Conservation (phyloP, 2,329 filamentous ascomycete genomes). For the Elsinoe arachidis region DNA sequence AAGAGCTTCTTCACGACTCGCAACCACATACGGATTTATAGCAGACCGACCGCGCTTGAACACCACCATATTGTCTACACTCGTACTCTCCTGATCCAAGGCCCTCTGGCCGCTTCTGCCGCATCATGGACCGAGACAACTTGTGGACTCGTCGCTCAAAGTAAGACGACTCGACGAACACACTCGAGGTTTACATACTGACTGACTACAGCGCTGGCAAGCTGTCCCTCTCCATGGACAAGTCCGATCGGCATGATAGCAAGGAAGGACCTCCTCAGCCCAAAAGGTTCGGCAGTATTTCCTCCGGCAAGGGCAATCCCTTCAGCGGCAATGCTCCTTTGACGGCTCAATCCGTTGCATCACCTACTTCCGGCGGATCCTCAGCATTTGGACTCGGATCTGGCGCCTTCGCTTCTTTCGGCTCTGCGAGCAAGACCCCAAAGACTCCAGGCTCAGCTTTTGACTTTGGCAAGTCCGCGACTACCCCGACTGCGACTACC, state of each 20-base stretch:
- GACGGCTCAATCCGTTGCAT: conserved; percentile 55
- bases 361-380: conserved; percentile 65
- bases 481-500: conserved; percentile 41
- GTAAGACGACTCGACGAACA: conserved; percentile 43
- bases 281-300: conserved; percentile 63
- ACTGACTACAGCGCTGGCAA: conserved; percentile 60
- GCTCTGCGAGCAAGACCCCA: conserved; percentile 69
- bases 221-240: conserved; percentile 76
- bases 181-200: background rate
- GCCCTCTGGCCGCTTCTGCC: conserved; percentile 10
- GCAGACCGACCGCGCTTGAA: background rate
- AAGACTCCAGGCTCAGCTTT: conserved; percentile 76
- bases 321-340: conserved; percentile 69
- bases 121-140: conserved; percentile 22
- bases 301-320: conserved; percentile 67
- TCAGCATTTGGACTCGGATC: conserved; percentile 90
- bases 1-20: conserved; percentile 21
- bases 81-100: background rate
- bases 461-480: conserved; percentile 57
- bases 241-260: conserved; percentile 43
- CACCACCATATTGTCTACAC: background rate
- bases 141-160: conserved; percentile 77
- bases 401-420: conserved; percentile 94
- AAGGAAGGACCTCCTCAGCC: conserved; percentile 42
- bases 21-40: conserved; percentile 20